Evolutionary conservation across 176 grass and related monocot genomes (phyloP).

Genomic region (maize (Zea mays)): DNA sequence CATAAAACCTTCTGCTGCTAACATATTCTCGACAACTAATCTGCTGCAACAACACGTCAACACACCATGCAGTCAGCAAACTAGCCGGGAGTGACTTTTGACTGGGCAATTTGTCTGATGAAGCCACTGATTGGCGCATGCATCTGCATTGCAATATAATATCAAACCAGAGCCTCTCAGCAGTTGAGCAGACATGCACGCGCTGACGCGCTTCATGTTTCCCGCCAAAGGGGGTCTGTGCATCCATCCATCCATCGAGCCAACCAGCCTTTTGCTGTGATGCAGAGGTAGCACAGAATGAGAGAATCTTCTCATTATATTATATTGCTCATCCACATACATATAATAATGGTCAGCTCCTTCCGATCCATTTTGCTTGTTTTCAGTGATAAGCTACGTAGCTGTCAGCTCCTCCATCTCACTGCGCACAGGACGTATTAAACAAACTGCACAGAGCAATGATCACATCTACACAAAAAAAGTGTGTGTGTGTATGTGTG

Average conservation of each 20-base stretch:
- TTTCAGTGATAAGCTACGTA: constrained; percentile 59
- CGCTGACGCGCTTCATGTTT: constrained; percentile 43
- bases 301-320: neutral
- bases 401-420: constrained; percentile 34
- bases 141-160: neutral
- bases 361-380: constrained; percentile 35
- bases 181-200: constrained; percentile 22
- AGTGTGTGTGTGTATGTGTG: no score
- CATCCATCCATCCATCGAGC: neutral
- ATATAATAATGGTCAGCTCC: no score
- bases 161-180: neutral
- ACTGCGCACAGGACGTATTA: neutral
- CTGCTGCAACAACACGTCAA: no score
- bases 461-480: no score
- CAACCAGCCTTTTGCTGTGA: constrained; percentile 36
- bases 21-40: no score
- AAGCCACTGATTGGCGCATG: constrained; percentile 7
- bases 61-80: no score
- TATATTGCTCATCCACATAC: neutral
- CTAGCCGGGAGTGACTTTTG: no score
- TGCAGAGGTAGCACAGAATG: constrained; percentile 3
- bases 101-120: constrained; percentile 6
- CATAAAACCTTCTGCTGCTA: no score
- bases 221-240: constrained; percentile 35
- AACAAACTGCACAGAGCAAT: no score